Evolutionary conservation across 257 asterid species (phyloP).

Genomic region (Fraxinus quadrangulata): DNA sequence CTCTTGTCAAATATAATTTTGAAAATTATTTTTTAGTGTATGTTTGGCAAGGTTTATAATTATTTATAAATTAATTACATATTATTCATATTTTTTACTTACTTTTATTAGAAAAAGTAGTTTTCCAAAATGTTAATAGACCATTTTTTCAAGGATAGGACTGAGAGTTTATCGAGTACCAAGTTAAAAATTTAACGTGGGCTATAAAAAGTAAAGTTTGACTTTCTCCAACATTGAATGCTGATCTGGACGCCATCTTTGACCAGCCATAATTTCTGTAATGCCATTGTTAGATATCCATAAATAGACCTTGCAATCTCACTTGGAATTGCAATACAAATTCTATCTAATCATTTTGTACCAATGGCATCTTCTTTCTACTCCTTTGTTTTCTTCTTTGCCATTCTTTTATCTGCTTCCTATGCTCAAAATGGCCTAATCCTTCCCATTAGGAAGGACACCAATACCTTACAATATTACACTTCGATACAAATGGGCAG

Average conservation of each 20-base stretch:
- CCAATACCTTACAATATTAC: slow-evolving; percentile 39
- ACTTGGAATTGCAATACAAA: neutral
- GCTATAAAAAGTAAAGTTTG: no score
- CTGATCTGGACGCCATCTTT: neutral
- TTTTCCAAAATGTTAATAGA: no score
- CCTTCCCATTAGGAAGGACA: slow-evolving; percentile 39
- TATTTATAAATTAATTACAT: no score
- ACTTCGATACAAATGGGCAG: slow-evolving; percentile 46
- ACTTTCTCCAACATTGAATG: no score
- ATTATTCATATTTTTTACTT: no score
- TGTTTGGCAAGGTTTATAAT: no score
- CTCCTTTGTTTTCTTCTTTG: neutral
- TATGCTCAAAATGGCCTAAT: slow-evolving; percentile 24
- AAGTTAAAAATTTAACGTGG: no score
- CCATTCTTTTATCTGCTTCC: slow-evolving; percentile 21
- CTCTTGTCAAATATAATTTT: no score
- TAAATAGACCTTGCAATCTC: slow-evolving; percentile 5
- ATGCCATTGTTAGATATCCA: slow-evolving; percentile 12
- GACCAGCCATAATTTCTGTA: slow-evolving; percentile 19
- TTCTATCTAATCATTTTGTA: neutral
- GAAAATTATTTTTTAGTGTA: no score
- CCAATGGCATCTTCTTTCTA: slow-evolving; percentile 29
- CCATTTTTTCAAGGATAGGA: no score
- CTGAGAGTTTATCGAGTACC: no score
- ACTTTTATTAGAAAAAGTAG: no score